Base-by-base conservation (phyloP, 169 alveolate species). In the Plasmodium vinckei region DNA sequence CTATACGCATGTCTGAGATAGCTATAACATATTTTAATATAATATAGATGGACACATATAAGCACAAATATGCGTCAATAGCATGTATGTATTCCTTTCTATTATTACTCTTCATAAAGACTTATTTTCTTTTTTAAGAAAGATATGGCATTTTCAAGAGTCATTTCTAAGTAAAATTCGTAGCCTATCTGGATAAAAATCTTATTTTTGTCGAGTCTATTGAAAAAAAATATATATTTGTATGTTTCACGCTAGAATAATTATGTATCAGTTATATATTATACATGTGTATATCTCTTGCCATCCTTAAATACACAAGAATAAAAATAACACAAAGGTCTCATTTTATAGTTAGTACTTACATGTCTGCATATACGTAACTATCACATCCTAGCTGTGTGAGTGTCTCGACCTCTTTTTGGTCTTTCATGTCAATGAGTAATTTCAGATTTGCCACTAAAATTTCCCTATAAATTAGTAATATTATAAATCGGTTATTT, bases 111-210 rank as follows among this genome's bases (percentile, higher is more conserved):
- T 39, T 89, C 72, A 49, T 89, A 54, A 46, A 92, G 75, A 59
- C 89, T 46, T 42, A 89, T 64, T 71, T 88, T 67, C 82, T 87
- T 88, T 47, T 63, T 56, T 19, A 71, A 33, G 64, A 87, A 92
- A 19, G 27, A 56, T 46, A 70, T 82, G n/a, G 95, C 95, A 54
- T 89, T 94, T 39, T 89, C 92, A 23, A 63, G 89, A n/a, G 87
- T 63, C 95, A 92, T 92, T 46, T 70, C 95, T 46, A 92, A 42
- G 65, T 92, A 86, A 67, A 92, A 89, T 65, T 92, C 94, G 53
- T 92, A 89, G 7, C 95, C 95, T 56, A 92, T 73, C 59, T 86
- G 75, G 39, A 92, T 88, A 61, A 92, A 87, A 68, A 92, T 82
- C 42, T 65, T 71, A 27, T 87, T 82, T 61, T 82, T 82, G 53